Conservation (phyloP, 352 stramenopile species). For the Phytopythium kandeliae region DNA sequence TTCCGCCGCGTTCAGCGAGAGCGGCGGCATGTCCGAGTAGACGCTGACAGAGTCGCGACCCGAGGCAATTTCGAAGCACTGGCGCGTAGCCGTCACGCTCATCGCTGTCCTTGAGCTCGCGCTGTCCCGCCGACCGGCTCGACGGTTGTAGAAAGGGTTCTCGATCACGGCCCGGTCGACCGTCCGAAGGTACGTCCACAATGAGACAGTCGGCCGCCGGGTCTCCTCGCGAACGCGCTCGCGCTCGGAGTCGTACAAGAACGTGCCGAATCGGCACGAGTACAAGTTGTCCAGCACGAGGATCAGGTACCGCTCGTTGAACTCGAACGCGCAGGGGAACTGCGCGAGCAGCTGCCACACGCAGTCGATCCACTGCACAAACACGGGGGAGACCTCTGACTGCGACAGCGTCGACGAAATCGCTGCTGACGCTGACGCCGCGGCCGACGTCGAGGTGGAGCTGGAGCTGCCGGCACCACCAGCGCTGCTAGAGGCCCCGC, state of each 20-base stretch:
- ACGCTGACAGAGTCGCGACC: slow-evolving; percentile 8
- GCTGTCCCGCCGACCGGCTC: slow-evolving; percentile 33
- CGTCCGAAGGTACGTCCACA: slow-evolving; percentile 75
- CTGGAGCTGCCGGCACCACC: slow-evolving; percentile 25
- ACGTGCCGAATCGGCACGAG: slow-evolving; percentile 86
- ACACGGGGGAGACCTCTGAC: slow-evolving; percentile 96
- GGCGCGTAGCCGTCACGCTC: slow-evolving; percentile 46
- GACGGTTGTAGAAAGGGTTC: slow-evolving; percentile 72
- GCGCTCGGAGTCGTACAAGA: slow-evolving; percentile 95
- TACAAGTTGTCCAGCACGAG: slow-evolving; percentile 80
- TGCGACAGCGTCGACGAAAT: slow-evolving; percentile 25
- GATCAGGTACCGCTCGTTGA: slow-evolving; percentile 81
- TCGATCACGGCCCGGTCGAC: slow-evolving; percentile 51
- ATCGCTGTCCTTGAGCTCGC: slow-evolving; percentile 20
- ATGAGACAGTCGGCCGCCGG: slow-evolving; percentile 46
- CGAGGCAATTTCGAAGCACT: slow-evolving; percentile 38
- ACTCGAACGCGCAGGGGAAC: slow-evolving; percentile 81
- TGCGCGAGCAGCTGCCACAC: slow-evolving; percentile 76
- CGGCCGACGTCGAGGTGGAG: slow-evolving; percentile 4
- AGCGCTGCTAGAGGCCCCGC: background rate
- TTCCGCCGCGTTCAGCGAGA: slow-evolving; percentile 3
- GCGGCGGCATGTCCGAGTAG: background rate
- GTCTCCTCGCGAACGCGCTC: slow-evolving; percentile 50
- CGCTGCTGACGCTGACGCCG: slow-evolving; percentile 1
- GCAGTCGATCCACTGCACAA: slow-evolving; percentile 91